Evolutionary conservation across 2,329 filamentous ascomycete species (phyloP), one percentile per base, ranked within the genome.

Genomic region (Colletotrichum sojae): DNA sequence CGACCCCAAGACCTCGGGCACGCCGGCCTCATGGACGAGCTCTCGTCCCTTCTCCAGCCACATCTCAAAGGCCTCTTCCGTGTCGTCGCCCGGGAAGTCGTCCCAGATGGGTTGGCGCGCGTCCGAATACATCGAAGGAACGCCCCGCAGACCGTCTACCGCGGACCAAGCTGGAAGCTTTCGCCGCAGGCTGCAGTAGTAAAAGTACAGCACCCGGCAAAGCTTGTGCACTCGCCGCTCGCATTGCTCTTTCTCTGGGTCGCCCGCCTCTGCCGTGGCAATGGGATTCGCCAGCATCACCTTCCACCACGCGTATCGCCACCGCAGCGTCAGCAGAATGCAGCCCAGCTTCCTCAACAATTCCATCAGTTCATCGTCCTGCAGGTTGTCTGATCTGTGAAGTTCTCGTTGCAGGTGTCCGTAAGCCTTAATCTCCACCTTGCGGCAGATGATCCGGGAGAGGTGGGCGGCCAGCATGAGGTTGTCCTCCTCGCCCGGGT

Each of bases 351-450:
- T 49, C 22, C 63, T 60, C 13, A 72, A 31, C 6, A 71, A 58
- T 3, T 52, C 40, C 3, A 71, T n/a, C 22, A 83, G 80, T 52
- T 79, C 76, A 63, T 79, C 77, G 15, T 65, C 49, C 9, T 36
- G 43, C 22, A 62, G 39, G 12, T 25, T 36, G 12, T 56, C 52
- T 5, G 63, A 56, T 52, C 64, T 62, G 52, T 65, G 61, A n/a
- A 71, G 25, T 6, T 40, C n/a, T 12, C 79, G 80, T 67, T 84
- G 82, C 0, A 84, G 78, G 57, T 79, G 78, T 36, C 77, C 76
- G 77, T 81, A 83, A 3, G 80, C 82, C 73, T 83, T 81, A 5
- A 84, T 79, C 71, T 84, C 82, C 6, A 83, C 75, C 75, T 83
- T 82, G 62, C 82, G 81, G 73, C 81, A 82, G 66, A 84, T 73